Evolutionary conservation across 164 flowering plant genomes (phyloP).

Genomic region (Nelumbo lutea): DNA sequence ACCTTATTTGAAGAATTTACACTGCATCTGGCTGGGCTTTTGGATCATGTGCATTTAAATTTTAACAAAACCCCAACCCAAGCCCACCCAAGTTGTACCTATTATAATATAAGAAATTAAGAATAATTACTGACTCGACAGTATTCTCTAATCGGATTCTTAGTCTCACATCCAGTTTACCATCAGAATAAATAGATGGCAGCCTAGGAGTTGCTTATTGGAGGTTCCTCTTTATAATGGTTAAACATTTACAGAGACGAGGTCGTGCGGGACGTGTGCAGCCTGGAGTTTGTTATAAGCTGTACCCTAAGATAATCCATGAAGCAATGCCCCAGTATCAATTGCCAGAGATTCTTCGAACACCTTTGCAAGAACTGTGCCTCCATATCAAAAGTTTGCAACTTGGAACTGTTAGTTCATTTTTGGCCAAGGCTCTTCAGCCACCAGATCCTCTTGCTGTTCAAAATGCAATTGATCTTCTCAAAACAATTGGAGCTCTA

Average conservation of each 20-base stretch:
- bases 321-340: slow-evolving; percentile 87
- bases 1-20: too few species aligned
- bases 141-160: background rate
- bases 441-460: slow-evolving; percentile 92
- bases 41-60: too few species aligned
- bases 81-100: too few species aligned
- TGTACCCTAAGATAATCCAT: slow-evolving; percentile 77
- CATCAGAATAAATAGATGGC: background rate
- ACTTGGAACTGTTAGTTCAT: slow-evolving; percentile 71
- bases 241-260: slow-evolving; percentile 57
- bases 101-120: background rate
- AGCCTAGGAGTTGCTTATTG: background rate
- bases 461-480: slow-evolving; percentile 89
- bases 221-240: slow-evolving; percentile 6
- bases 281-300: slow-evolving; percentile 85
- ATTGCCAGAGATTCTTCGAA: slow-evolving; percentile 89
- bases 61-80: too few species aligned
- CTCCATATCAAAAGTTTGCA: slow-evolving; percentile 83
- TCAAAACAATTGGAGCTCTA: slow-evolving; percentile 85
- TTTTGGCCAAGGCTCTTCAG: slow-evolving; percentile 88
- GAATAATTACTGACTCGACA: background rate
- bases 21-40: too few species aligned
- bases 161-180: background rate
- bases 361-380: slow-evolving; percentile 91
- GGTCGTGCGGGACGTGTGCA: slow-evolving; percentile 99